Evolutionary conservation across 305 asterid genomes (phyloP).

Genomic region (Ilex paraguariensis): DNA sequence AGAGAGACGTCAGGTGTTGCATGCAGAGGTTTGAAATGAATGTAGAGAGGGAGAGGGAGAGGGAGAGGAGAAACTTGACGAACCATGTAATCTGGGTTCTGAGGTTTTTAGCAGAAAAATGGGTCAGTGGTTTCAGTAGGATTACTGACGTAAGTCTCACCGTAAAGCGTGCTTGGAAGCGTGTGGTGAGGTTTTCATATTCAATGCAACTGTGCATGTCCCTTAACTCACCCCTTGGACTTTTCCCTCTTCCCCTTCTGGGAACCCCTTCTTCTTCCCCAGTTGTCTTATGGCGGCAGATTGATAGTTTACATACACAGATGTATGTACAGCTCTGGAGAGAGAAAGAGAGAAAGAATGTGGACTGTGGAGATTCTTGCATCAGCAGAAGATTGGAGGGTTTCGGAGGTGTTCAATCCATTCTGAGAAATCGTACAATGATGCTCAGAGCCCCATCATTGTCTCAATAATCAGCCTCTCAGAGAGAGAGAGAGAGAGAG

Average conservation of each 20-base stretch:
- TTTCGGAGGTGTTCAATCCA: neutral
- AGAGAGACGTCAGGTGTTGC: too few species aligned
- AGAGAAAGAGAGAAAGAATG: neutral
- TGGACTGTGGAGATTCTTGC: neutral
- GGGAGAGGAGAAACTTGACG: neutral
- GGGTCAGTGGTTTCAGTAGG: constrained; percentile 23
- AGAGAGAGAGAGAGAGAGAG: constrained; percentile 10
- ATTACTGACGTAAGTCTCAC: constrained; percentile 34
- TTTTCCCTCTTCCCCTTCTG: neutral
- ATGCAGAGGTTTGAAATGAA: too few species aligned
- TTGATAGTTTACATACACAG: neutral
- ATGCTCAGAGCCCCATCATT: constrained; percentile 52
- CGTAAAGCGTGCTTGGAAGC: constrained; percentile 43
- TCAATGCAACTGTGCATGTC: constrained; percentile 9
- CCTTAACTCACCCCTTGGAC: constrained; percentile 12
- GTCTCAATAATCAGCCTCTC: constrained; percentile 61
- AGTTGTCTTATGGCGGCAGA: constrained; percentile 12
- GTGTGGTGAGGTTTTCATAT: constrained; percentile 25
- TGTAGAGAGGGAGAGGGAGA: too few species aligned
- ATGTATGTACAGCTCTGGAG: neutral
- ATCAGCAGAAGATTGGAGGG: neutral
- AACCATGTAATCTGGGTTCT: constrained; percentile 22
- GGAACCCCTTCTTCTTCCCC: neutral
- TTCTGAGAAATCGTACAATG: constrained; percentile 21
- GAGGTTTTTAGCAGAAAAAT: constrained; percentile 19